phyloP scores from a whole-genome alignment of 768 basidiomycete species.

The Mycena epipterygia region DNA sequence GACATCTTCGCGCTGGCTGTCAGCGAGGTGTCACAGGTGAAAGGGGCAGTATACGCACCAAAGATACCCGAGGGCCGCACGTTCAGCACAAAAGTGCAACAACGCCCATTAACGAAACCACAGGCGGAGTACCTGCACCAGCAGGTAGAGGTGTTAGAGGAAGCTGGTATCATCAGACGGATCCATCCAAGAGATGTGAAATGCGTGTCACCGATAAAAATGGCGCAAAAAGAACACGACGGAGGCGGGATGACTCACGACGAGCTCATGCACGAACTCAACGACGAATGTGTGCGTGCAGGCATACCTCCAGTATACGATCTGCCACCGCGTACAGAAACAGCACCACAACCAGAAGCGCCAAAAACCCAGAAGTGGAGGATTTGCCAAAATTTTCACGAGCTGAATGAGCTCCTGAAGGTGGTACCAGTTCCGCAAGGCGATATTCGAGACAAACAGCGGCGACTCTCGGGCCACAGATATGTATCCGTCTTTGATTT shows the following conservation, averaged over 20 bases:
- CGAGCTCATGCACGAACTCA: conserved; percentile 49
- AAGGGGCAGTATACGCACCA: conserved; percentile 48
- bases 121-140: conserved; percentile 48
- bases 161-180: conserved; percentile 48
- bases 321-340: conserved; percentile 37
- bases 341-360: background rate
- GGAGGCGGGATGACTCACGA: conserved; percentile 45
- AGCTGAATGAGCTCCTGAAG: conserved; percentile 48
- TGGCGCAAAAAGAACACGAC: conserved; percentile 54
- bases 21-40: conserved; percentile 49
- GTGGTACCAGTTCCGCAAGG: conserved; percentile 50
- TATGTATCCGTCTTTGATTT: conserved; percentile 54
- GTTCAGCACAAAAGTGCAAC: conserved; percentile 48
- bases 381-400: conserved; percentile 54
- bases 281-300: conserved; percentile 46
- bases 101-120: conserved; percentile 45
- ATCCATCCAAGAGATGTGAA: conserved; percentile 49
- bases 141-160: conserved; percentile 51
- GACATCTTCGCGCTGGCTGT: conserved; percentile 55
- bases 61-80: conserved; percentile 42
- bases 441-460: conserved; percentile 55
- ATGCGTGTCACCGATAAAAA: conserved; percentile 45
- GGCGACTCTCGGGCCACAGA: conserved; percentile 48
- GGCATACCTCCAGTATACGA: conserved; percentile 40
- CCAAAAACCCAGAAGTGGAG: conserved; percentile 48